Conservation (phyloP, 1,284 basidiomycete species). For the Moesziomyces sp. region DNA sequence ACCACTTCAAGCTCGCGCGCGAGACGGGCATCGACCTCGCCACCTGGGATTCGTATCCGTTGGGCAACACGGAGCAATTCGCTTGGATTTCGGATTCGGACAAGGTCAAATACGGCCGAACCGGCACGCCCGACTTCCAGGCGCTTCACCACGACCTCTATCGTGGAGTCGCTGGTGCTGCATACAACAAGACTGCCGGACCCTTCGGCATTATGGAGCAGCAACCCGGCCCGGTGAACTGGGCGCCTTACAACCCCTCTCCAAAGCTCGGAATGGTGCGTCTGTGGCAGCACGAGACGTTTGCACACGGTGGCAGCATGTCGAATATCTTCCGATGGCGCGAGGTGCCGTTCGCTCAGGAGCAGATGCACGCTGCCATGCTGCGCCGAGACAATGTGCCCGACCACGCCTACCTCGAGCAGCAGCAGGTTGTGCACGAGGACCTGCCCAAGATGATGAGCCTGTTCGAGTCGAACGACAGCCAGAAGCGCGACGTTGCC, state of each 20-base stretch:
- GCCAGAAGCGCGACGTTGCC: constrained; percentile 14
- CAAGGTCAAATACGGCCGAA: constrained; percentile 44
- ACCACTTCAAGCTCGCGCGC: constrained; percentile 43
- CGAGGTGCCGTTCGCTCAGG: constrained; percentile 49
- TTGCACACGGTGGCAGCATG: constrained; percentile 45
- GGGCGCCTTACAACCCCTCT: constrained; percentile 36
- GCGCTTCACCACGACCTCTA: constrained; percentile 43
- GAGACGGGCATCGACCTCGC: constrained; percentile 38
- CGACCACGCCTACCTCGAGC: constrained; percentile 44
- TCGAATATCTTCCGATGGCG: constrained; percentile 54
- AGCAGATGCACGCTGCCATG: constrained; percentile 57
- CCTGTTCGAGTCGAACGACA: constrained; percentile 9
- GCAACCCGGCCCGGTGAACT: constrained; percentile 49
- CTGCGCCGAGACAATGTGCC: constrained; percentile 47
- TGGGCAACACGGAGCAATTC: constrained; percentile 46
- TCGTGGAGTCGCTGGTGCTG: constrained; percentile 43
- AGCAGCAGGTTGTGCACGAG: constrained; percentile 43
- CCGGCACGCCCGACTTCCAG: constrained; percentile 46
- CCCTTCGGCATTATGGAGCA: constrained; percentile 51
- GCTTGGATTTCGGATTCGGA: constrained; percentile 35
- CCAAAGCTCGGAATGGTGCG: constrained; percentile 46
- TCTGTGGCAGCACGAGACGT: constrained; percentile 51
- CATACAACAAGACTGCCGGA: constrained; percentile 37
- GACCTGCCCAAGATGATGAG: constrained; percentile 34
- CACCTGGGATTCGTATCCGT: constrained; percentile 50